Percentiles rank a stretch among this genome's conserved stretches.
These are phyloP conservation scores for Adiantum capillusveneris DNA, from an alignment of 75 land plant genomes.

Conservation along the genomic window DNA sequence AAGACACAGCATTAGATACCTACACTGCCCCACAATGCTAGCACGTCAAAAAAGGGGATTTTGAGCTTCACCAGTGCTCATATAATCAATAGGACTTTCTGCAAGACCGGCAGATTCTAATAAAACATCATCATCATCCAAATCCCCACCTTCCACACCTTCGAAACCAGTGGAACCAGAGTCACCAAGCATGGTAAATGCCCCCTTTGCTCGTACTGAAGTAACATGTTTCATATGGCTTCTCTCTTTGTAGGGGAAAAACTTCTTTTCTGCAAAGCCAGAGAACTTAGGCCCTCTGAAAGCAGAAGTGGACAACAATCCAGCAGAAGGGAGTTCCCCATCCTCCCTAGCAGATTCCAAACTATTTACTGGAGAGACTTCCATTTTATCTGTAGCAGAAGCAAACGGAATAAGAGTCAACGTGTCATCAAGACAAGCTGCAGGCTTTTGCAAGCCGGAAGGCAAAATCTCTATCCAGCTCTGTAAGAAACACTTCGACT, in stretches of 20 bases:
- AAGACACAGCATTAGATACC: no score
- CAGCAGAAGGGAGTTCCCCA: constrained; percentile 84
- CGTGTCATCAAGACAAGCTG: constrained; percentile 15
- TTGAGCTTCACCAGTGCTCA: constrained; percentile 18
- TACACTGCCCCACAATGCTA: no score
- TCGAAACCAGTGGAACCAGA: constrained; percentile 14
- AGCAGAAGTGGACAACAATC: constrained; percentile 9
- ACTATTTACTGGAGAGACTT: constrained; percentile 30
- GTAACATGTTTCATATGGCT: constrained; percentile 12
- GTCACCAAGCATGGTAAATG: constrained; percentile 43
- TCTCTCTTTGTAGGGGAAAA: constrained; percentile 8
- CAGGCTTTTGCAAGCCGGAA: constrained; percentile 12
- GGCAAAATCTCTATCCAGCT: constrained; percentile 43
- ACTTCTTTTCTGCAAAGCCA: constrained; percentile 2
- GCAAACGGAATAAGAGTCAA: constrained; percentile 16
- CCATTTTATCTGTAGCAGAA: constrained; percentile 22
- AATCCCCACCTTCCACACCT: constrained; percentile 23
- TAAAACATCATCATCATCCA: constrained; percentile 41
- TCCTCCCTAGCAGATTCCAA: constrained; percentile 71
- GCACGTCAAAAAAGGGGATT: neutral
- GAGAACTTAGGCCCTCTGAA: neutral
- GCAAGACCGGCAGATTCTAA: constrained; percentile 45
- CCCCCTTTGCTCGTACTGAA: constrained; percentile 27
- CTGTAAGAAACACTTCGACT: constrained; percentile 47
- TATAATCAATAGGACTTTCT: constrained; percentile 24